Evolutionary conservation across 139 green algal species (phyloP), one percentile per base, ranked within the genome.

Genomic region (Edaphochlamys debaryana): DNA sequence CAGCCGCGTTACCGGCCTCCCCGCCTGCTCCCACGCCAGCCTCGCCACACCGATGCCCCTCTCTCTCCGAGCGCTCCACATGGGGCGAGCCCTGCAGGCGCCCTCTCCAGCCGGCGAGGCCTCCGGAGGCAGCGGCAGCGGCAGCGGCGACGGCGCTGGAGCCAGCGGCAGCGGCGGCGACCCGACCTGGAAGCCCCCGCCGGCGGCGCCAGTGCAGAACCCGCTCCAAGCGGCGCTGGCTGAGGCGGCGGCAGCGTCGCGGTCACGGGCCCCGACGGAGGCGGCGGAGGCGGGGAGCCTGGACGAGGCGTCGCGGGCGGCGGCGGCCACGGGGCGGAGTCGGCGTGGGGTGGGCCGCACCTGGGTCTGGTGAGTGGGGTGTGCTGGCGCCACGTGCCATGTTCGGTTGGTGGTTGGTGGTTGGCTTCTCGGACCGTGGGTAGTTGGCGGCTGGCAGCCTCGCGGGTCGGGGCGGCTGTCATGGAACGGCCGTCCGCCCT

Each of bases 151-250:
- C 25, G 37, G 20, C 71, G 56, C 27, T 17, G 56, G 38, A 37
- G 56, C 3, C 34, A 29, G 64, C 64, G 8, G 64, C 64, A 69
- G 64, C 34, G 8, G 8, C 34, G 17, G 34, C 64, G 36, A 34
- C 64, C 4, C 23, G 34, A 45, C 15, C 29, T 19, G 7, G 54
- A 34, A 25, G 25, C 52, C 22, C 22, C 71, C 34, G 32, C 71
- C 40, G 56, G 4, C 45, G 11, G 45, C 45, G 30, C 74, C 74
- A 0, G 74, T 71, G 23, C 74, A 71, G 74, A 82, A 82, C 62
- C 76, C 76, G 42, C 76, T 82, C 4, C 62, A 73, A 63, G 76
- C 76, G 42, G 76, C 76, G n/a, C 70, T 78, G 45, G 36, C 62
- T 2, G 13, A 11, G 19, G 64, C 34, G 11, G 64, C 64, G 34